Conservation (phyloP, 1,139 yeast genomes). For the Blastobotrys aristatus region DNA sequence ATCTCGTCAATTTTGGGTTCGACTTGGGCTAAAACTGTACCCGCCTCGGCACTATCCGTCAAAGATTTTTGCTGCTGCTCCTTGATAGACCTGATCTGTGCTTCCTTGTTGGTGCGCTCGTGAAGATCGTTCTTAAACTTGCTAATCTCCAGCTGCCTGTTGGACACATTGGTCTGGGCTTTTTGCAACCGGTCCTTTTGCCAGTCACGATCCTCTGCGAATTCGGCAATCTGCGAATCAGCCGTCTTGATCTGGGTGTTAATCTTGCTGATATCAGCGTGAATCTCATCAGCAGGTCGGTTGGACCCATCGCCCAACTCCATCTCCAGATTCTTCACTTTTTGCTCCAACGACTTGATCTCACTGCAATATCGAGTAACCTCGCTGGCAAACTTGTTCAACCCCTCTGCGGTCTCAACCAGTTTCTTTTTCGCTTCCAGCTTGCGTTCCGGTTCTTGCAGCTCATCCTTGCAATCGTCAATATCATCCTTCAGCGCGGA, state of each 20-base stretch:
- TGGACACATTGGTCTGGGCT: slow-evolving; percentile 52
- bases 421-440: background rate
- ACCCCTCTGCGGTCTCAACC: slow-evolving; percentile 30
- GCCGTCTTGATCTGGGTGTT: slow-evolving; percentile 42
- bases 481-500: background rate
- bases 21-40: slow-evolving; percentile 5
- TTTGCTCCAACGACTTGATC: slow-evolving; percentile 19
- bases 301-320: slow-evolving; percentile 37
- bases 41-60: slow-evolving; percentile 5
- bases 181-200: slow-evolving; percentile 37
- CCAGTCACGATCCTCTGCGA: slow-evolving; percentile 49
- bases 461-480: background rate
- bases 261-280: slow-evolving; percentile 43
- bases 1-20: slow-evolving; percentile 6
- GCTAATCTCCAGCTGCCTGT: slow-evolving; percentile 50
- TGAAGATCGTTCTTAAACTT: slow-evolving; percentile 31
- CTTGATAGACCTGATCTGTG: slow-evolving; percentile 29
- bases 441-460: background rate
- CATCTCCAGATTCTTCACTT: slow-evolving; percentile 28
- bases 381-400: slow-evolving; percentile 36
- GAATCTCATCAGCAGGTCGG: slow-evolving; percentile 48
- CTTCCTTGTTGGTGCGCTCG: slow-evolving; percentile 25
- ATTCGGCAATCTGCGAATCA: slow-evolving; percentile 43
- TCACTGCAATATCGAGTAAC: slow-evolving; percentile 24
- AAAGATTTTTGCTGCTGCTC: slow-evolving; percentile 14